A percentile compares a stretch with the other conserved stretches of the same genome.
phyloP scores from a whole-genome alignment of 805 yeast species.

The Spathaspora sp. region DNA sequence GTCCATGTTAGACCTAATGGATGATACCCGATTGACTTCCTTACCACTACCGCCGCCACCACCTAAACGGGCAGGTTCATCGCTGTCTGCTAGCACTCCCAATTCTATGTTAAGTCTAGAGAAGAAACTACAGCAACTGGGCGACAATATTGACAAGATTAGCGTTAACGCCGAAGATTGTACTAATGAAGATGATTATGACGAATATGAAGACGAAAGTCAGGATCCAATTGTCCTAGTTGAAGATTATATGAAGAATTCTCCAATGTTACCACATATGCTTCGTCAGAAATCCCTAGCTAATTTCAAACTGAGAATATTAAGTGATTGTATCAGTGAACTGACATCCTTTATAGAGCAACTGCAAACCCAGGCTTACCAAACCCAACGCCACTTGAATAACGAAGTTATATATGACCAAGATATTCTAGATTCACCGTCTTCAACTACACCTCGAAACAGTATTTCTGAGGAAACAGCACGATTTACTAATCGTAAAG shows the following conservation, averaged over 20 bases:
- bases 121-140: not conserved
- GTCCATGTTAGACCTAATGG: slow-evolving; percentile 46
- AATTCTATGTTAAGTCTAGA: not conserved
- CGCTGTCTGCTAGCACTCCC: not conserved
- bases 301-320: slow-evolving; percentile 23
- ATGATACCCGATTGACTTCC: slow-evolving; percentile 46
- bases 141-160: not conserved
- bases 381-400: not conserved
- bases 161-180: not conserved
- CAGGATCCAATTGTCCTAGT: slow-evolving; percentile 46
- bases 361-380: not conserved
- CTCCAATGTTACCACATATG: slow-evolving; percentile 8
- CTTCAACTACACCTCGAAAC: not conserved
- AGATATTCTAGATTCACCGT: not conserved
- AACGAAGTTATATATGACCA: not conserved
- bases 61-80: slow-evolving; percentile 4
- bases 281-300: slow-evolving; percentile 34
- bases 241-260: slow-evolving; percentile 47
- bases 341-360: not conserved
- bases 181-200: slow-evolving; percentile 5
- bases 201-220: slow-evolving; percentile 14
- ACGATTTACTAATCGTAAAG: not conserved
- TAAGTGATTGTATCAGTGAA: not conserved
- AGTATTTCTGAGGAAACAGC: not conserved
- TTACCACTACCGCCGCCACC: slow-evolving; percentile 53